Conservation (phyloP, 768 basidiomycete genomes). For the Russula sp. region DNA sequence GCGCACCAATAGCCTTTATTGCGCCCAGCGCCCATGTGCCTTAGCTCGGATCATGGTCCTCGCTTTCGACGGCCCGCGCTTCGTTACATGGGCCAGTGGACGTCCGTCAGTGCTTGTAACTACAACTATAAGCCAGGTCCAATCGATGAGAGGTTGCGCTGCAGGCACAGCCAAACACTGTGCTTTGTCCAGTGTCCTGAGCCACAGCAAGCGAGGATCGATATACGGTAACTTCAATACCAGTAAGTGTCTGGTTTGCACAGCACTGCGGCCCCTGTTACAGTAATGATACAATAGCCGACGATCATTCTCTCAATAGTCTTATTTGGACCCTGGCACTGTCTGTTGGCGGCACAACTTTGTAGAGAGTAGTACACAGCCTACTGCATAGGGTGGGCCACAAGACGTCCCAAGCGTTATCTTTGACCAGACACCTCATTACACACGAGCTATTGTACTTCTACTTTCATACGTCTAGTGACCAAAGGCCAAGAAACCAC, state of each 20-base stretch:
- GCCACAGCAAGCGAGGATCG: background rate
- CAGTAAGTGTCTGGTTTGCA: too few relatives aligned
- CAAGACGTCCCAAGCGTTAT: background rate
- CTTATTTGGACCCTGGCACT: background rate
- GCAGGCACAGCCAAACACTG: background rate
- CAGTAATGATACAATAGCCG: too few relatives aligned
- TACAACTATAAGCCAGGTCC: background rate
- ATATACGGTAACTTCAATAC: background rate
- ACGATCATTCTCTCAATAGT: background rate
- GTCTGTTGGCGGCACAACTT: background rate
- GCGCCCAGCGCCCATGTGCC: background rate
- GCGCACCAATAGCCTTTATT: background rate
- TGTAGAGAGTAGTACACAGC: background rate
- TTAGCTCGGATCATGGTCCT: too few relatives aligned
- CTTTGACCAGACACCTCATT: background rate
- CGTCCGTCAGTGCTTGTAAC: background rate
- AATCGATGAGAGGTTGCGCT: background rate
- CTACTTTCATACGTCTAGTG: background rate
- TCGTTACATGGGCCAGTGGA: too few relatives aligned
- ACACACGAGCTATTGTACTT: background rate
- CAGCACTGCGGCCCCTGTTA: background rate
- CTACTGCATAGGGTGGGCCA: background rate
- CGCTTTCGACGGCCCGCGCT: too few relatives aligned
- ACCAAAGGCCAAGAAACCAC: background rate
- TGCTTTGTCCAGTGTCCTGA: background rate